Base-by-base conservation (phyloP, 2,329 filamentous ascomycete genomes). In the Beauveria sp. region DNA sequence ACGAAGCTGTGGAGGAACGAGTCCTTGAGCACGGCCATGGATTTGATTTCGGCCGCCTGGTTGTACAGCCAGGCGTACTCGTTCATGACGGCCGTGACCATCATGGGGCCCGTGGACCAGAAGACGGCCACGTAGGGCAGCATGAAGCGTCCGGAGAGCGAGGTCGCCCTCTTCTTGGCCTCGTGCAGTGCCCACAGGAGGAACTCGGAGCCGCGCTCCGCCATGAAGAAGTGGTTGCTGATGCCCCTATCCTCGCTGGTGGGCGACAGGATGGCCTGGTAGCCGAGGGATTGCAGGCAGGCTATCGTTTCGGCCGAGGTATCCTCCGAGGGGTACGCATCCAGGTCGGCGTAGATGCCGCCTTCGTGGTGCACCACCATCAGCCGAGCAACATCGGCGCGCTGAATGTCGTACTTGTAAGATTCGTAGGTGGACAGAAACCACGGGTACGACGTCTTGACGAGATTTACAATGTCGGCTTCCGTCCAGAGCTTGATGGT, bases 141-240 rank as follows among this genome's bases (percentile, higher is more conserved):
- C 4, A 65, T 56, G 24, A 67, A 64, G 0, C 62, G 59, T 2
- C 45, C 59, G 10, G 66, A 63, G 0, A 47, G 18, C 6, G 64
- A 10, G 5, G 59, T 63, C 5, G 63, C 64, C 40, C 67, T 63
- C 10, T 65, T 63, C 24, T 68, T 67, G 8, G 66, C 66, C 30
- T 69, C 66, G 46, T 63, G 58, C 2, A 69, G 60, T 3, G 65
- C 56, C 65, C 64, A 67, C n/a, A 61, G 55, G 1, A 69, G 58
- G 8, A 69, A 65, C 18, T 63, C 49, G 1, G 67, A 65, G 0
- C 59, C 63, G 2, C 45, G 40, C 22, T 64, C 52, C 0, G 65
- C 67, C 67, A 69, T 67, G 65, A 69, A 67, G 61, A 68, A 68
- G 64, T 69, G 67, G 50, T 68, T 69, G 51, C 67, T 69, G 16